phyloP scores from a whole-genome alignment of 176 grass and related monocot species.

The Oryza brachyantha region DNA sequence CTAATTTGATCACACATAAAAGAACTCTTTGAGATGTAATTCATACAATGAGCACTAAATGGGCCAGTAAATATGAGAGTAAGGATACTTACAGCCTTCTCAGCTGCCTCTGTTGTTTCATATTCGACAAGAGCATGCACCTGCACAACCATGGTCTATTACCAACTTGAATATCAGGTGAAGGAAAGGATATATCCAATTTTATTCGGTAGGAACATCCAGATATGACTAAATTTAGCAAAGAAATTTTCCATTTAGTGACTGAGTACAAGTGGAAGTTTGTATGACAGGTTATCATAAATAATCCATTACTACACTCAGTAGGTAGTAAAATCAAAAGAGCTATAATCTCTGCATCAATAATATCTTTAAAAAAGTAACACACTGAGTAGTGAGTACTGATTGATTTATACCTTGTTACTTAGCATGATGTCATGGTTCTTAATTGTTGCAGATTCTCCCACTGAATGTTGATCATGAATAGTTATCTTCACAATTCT shows the following conservation, averaged over 20 bases:
- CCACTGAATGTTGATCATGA: conserved; percentile 48
- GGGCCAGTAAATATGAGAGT: conserved; percentile 17
- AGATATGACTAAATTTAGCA: conserved; percentile 18
- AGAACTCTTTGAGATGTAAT: conserved; percentile 5
- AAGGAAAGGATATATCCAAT: conserved; percentile 17
- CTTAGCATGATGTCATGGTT: conserved; percentile 46
- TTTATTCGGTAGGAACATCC: conserved; percentile 4
- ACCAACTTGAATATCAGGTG: background rate
- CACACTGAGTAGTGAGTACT: background rate
- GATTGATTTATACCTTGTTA: conserved; percentile 59
- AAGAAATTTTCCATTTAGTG: background rate
- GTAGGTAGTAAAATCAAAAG: background rate
- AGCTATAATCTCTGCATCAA: background rate
- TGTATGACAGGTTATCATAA: background rate
- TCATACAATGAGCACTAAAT: background rate
- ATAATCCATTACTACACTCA: background rate
- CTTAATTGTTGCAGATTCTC: conserved; percentile 41
- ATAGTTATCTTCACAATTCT: conserved; percentile 77
- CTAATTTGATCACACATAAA: conserved; percentile 43
- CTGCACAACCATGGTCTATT: conserved; percentile 37
- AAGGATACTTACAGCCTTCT: conserved; percentile 73
- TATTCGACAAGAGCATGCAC: conserved; percentile 82
- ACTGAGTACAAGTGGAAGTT: background rate
- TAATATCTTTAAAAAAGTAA: background rate
- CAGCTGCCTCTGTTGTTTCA: conserved; percentile 55